Base-by-base conservation (phyloP, 2,329 filamentous ascomycete species). In the Penicillium brasilianum region DNA sequence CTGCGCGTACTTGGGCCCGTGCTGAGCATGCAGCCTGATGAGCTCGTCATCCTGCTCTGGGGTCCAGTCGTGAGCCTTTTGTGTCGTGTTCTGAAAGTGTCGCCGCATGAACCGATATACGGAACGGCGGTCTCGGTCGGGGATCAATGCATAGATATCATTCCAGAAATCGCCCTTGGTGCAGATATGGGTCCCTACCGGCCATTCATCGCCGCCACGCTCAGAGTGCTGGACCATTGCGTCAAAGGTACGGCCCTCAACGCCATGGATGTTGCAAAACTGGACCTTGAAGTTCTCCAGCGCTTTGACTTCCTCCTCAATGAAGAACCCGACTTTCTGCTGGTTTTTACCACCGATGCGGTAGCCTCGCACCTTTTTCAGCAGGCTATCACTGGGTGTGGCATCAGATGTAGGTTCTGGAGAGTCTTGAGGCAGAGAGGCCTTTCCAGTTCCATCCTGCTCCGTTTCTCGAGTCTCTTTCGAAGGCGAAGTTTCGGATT, bases 81-180 rank as follows among this genome's bases (percentile, higher is more conserved):
- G 75, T 1, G 65, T 59, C 7, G 74, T 74, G 10, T 71, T 71
- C 57, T 78, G 76, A 63, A 80, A 81, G 64, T 80, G 77, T 13
- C 78, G 74, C 14, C 76, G 73, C 72, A 78, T 78, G 64, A 80
- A 81, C 9, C 78, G 72, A 49, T 74, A 72, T 44, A 80, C 70
- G 14, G 78, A 80, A 53, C 76, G 68, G 25, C 66, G 68, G 56
- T 78, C 74, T 30, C 79, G 70, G 43, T 69, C 54, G 3, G 79
- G 79, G 10, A 80, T 63, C 3, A 75, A 65, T 22, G 61, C 64
- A 60, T 76, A 76, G 53, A 79, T 73, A 5, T 65, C 57, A 16
- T 71, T 61, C 72, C 78, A 76, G 52, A 81, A 79, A 0, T 77
- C 71, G 10, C 32, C n/a, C 60, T 76, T 76, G 0, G 55, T 63